phyloP scores from a whole-genome alignment of 768 basidiomycete species.

The Russula sp. region DNA sequence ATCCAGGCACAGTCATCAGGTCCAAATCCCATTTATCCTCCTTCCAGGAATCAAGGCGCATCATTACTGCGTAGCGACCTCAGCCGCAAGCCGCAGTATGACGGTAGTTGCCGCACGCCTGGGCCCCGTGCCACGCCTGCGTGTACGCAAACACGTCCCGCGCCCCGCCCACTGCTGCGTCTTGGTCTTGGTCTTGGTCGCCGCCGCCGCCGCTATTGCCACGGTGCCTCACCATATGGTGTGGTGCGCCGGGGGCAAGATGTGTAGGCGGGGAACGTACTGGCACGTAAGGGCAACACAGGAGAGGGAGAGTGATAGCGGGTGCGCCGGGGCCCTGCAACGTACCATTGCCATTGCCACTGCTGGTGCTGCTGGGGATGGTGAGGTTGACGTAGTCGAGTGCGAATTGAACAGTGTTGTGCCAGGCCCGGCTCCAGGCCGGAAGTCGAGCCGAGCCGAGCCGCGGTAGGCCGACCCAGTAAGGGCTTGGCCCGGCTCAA shows the following conservation, averaged over 20 bases:
- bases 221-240: conserved; percentile 15
- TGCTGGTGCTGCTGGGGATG: not conserved
- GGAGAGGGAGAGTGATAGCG: not conserved
- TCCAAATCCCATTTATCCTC: conserved; percentile 24
- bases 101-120: not conserved
- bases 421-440: too few species aligned
- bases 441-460: too few species aligned
- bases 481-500: too few species aligned
- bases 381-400: conserved; percentile 4
- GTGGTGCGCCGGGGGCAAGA: conserved; percentile 16
- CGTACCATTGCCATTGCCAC: not conserved
- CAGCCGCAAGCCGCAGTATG: conserved; percentile 2
- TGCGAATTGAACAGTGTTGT: not conserved
- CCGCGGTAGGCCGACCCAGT: too few species aligned
- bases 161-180: not conserved
- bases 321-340: not conserved
- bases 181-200: not conserved
- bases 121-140: conserved; percentile 16
- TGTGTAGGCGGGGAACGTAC: conserved; percentile 16
- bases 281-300: not conserved
- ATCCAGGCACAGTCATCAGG: conserved; percentile 19
- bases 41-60: conserved; percentile 18
- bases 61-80: conserved; percentile 9
- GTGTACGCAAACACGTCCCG: conserved; percentile 20
- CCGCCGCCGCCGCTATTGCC: not conserved